A percentile compares a stretch with the other conserved stretches of the same genome.
These are phyloP conservation scores for Phialocephala subalpina DNA, from an alignment of 2,329 filamentous ascomycete genomes.

Conservation along the genomic window DNA sequence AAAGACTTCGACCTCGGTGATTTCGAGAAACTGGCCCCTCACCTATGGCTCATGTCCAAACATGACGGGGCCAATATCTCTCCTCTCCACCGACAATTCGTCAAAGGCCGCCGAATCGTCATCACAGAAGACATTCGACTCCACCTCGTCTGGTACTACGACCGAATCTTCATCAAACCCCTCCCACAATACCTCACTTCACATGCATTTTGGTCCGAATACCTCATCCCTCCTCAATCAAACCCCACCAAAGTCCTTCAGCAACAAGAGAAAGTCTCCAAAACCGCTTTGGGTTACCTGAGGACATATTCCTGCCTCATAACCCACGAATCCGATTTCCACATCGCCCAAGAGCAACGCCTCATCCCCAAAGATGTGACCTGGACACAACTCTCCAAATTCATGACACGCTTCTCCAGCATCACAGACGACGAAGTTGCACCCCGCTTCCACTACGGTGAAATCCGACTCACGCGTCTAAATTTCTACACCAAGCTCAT, in stretches of 20 bases:
- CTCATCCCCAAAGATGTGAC: conserved; percentile 21
- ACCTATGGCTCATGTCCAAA: no score
- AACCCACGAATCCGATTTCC: conserved; percentile 31
- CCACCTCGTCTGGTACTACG: conserved; percentile 43
- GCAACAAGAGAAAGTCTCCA: no score
- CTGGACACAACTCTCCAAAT: conserved; percentile 6
- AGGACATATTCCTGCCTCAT: conserved; percentile 34
- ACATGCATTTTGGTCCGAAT: conserved; percentile 35
- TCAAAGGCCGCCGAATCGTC: conserved; percentile 41
- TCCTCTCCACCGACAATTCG: conserved; percentile 42
- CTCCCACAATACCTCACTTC: conserved; percentile 40
- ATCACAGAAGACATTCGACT: conserved; percentile 44
- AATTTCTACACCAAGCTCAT: conserved; percentile 10
- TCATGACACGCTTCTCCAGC: conserved; percentile 20
- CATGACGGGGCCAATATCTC: no score
- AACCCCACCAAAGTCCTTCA: neutral
- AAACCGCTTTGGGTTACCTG: conserved; percentile 34
- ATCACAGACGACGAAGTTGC: conserved; percentile 22
- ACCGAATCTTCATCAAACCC: conserved; percentile 44
- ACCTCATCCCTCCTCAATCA: neutral
- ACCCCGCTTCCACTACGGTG: conserved; percentile 25
- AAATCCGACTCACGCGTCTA: conserved; percentile 29
- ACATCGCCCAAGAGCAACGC: conserved; percentile 27
- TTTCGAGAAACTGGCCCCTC: no score
- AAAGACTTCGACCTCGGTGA: no score